These are phyloP conservation scores for Dactylorhiza incarnata DNA, from an alignment of 106 monocot species.

Conservation along the genomic window DNA sequence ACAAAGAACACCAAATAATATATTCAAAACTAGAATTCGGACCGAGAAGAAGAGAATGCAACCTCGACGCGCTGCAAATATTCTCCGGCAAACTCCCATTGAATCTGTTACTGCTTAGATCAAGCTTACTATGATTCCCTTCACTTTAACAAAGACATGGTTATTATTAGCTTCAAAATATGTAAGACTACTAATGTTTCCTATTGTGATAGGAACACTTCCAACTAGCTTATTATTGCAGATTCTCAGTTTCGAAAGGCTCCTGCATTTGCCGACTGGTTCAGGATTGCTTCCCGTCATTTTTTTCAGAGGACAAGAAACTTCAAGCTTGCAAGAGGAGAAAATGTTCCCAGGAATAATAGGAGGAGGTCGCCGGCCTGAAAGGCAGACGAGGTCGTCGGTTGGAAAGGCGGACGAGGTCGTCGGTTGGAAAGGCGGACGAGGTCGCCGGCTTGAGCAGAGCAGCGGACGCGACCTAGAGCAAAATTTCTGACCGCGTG, in stretches of 20 bases:
- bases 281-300: conserved; percentile 48
- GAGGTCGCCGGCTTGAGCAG: too few relatives aligned
- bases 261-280: conserved; percentile 33
- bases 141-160: conserved; percentile 35
- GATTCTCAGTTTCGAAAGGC: conserved; percentile 57
- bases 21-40: conserved; percentile 42
- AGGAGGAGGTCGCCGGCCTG: too few relatives aligned
- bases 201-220: conserved; percentile 37
- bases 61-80: conserved; percentile 42
- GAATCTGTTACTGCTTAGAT: too few relatives aligned
- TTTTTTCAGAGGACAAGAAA: conserved; percentile 42
- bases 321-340: conserved; percentile 43
- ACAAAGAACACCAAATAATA: too few relatives aligned
- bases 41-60: conserved; percentile 57
- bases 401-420: too few relatives aligned
- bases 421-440: too few relatives aligned
- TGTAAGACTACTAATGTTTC: conserved; percentile 47
- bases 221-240: conserved; percentile 56
- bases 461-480: too few relatives aligned
- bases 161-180: conserved; percentile 71
- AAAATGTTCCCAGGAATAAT: conserved; percentile 60
- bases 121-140: too few relatives aligned
- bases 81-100: conserved; percentile 48
- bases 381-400: too few relatives aligned
- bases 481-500: too few relatives aligned